Percentiles rank a stretch among this genome's conserved stretches.
Evolutionary conservation across 257 asterid species (phyloP).

Genomic region (Echium plantagineum): DNA sequence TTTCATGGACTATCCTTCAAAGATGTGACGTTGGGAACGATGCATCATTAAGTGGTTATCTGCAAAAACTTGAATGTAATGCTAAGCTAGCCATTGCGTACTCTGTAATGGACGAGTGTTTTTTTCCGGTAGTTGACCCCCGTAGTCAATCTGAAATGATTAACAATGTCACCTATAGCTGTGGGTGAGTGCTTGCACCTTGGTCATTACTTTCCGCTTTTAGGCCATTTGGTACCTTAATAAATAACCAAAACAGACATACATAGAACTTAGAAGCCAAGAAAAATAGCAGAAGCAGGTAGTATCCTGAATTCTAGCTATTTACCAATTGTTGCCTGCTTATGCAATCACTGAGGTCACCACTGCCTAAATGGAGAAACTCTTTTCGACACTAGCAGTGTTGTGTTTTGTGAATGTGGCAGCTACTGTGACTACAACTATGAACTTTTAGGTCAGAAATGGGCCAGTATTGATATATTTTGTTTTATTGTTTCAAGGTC

Average conservation of each 20-base stretch:
- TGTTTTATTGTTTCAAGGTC: constrained; percentile 37
- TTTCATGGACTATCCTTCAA: constrained; percentile 64
- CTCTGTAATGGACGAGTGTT: constrained; percentile 56
- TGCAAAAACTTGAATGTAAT: constrained; percentile 33
- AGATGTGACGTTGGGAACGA: constrained; percentile 36
- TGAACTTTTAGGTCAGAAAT: neutral
- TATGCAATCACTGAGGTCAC: neutral
- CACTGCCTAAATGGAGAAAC: neutral
- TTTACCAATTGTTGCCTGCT: neutral
- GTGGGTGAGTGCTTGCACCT: constrained; percentile 36
- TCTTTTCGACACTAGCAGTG: neutral
- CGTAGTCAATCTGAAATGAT: constrained; percentile 56
- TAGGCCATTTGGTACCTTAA: neutral
- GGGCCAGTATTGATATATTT: neutral
- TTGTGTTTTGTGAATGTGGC: neutral
- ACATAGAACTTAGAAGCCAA: too few species aligned
- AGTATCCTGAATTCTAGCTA: neutral
- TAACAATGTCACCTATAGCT: constrained; percentile 47
- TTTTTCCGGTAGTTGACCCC: constrained; percentile 47
- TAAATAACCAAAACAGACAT: too few species aligned
- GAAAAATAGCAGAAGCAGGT: neutral
- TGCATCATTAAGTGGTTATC: constrained; percentile 22
- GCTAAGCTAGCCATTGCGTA: constrained; percentile 56
- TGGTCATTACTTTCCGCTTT: neutral
- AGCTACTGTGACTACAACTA: neutral